These are phyloP conservation scores for Lentinula lateritia DNA, from an alignment of 768 basidiomycete species.

Conservation along the genomic window DNA sequence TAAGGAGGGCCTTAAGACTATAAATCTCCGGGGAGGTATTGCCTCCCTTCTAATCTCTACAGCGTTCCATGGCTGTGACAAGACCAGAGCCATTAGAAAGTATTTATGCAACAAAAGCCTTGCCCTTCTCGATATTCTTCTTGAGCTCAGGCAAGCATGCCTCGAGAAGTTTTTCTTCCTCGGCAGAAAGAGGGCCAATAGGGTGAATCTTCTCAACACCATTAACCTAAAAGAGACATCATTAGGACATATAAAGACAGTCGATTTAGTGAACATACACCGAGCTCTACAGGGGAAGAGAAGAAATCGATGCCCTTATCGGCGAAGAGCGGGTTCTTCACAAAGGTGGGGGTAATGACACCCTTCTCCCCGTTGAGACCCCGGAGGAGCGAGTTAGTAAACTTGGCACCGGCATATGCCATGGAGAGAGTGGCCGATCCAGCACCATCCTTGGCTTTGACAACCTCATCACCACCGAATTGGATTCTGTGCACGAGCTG, in stretches of 20 bases:
- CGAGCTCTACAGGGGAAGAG: constrained; percentile 91
- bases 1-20: background rate
- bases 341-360: constrained; percentile 79
- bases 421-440: constrained; percentile 94
- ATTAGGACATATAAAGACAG: constrained; percentile 1
- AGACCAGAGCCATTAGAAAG: background rate
- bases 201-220: constrained; percentile 94
- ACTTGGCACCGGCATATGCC: constrained; percentile 93
- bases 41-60: background rate
- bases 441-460: constrained; percentile 94
- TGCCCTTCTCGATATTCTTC: constrained; percentile 98
- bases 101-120: constrained; percentile 55
- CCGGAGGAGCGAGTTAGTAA: constrained; percentile 75
- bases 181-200: constrained; percentile 69
- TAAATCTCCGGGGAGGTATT: too few relatives aligned
- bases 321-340: constrained; percentile 82
- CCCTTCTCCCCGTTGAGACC: constrained; percentile 88
- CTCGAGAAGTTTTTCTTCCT: constrained; percentile 82
- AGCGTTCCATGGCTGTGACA: too few relatives aligned
- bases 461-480: constrained; percentile 97
- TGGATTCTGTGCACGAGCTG: constrained; percentile 91
- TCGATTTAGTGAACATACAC: constrained; percentile 44
- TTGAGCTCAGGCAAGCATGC: constrained; percentile 89
- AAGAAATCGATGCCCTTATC: constrained; percentile 91
- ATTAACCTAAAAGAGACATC: constrained; percentile 39